phyloP scores from a whole-genome alignment of 2,329 filamentous ascomycete genomes.

The Sphaerostilbella broomeana region DNA sequence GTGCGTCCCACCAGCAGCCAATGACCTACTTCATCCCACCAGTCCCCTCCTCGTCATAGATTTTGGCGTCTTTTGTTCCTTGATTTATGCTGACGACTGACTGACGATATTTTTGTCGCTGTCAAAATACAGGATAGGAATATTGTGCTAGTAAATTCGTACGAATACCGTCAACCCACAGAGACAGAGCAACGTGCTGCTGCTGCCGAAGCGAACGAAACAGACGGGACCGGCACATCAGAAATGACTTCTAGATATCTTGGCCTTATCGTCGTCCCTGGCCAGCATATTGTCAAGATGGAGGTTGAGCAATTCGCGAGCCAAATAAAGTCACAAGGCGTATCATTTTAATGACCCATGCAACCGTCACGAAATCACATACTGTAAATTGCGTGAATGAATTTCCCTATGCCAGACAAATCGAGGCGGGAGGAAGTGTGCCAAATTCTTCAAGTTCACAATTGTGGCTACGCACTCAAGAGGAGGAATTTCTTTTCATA shows the following conservation, averaged over 20 bases:
- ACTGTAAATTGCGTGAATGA: too few species aligned
- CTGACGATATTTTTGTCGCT: neutral
- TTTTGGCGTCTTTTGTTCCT: neutral
- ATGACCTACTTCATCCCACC: too few species aligned
- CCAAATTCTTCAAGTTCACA: too few species aligned
- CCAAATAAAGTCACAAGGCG: constrained; percentile 32
- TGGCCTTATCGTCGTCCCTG: constrained; percentile 83
- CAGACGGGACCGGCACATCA: constrained; percentile 45
- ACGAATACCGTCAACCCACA: constrained; percentile 80
- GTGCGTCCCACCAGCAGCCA: too few species aligned
- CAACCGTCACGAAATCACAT: too few species aligned
- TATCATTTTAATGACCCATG: too few species aligned
- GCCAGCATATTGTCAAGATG: constrained; percentile 77
- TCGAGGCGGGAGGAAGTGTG: too few species aligned
- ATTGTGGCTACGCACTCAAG: too few species aligned
- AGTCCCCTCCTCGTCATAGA: constrained; percentile 7
- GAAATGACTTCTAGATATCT: constrained; percentile 82
- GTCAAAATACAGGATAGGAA: constrained; percentile 64
- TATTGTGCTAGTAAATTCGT: constrained; percentile 75
- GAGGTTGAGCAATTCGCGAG: constrained; percentile 73
- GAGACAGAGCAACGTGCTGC: constrained; percentile 37
- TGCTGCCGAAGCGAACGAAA: constrained; percentile 21
- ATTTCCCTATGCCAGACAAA: too few species aligned
- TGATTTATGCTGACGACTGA: neutral
- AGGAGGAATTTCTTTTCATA: too few species aligned